Percentiles rank a stretch among this genome's conserved stretches.
These are phyloP conservation scores for Pseudogymnoascus sp. DNA, from an alignment of 2,329 filamentous ascomycete genomes.

Conservation along the genomic window DNA sequence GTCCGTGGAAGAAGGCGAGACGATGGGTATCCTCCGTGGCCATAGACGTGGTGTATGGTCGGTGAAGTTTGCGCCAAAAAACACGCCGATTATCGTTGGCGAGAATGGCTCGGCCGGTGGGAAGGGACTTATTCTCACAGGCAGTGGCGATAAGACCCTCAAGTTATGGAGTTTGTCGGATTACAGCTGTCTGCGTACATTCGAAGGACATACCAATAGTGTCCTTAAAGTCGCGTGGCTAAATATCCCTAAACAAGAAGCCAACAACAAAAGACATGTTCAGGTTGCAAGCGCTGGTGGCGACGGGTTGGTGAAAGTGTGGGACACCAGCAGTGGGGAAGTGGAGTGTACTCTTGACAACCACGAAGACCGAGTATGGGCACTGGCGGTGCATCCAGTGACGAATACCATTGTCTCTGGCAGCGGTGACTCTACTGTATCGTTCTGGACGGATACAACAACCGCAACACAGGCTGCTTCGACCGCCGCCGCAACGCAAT, in stretches of 20 bases:
- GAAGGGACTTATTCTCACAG: conserved; percentile 79
- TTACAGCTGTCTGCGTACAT: conserved; percentile 86
- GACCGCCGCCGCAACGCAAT: conserved; percentile 64
- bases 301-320: conserved; percentile 93
- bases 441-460: conserved; percentile 93
- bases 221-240: conserved; percentile 93
- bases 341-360: conserved; percentile 88
- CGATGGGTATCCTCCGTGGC: conserved; percentile 82
- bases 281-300: conserved; percentile 82
- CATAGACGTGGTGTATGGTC: conserved; percentile 96
- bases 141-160: conserved; percentile 91
- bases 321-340: conserved; percentile 83
- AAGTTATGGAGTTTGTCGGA: conserved; percentile 91
- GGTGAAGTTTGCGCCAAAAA: conserved; percentile 77
- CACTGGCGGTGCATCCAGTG: conserved; percentile 64
- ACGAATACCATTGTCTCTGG: conserved; percentile 77
- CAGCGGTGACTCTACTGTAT: conserved; percentile 84
- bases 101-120: conserved; percentile 66
- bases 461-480: conserved; percentile 68
- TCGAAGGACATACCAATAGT: conserved; percentile 94
- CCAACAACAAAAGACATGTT: conserved; percentile 51
- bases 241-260: conserved; percentile 40
- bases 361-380: conserved; percentile 94
- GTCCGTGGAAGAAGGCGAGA: conserved; percentile 82
- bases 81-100: conserved; percentile 65